These are phyloP conservation scores for Rhododendron ferrugineum DNA, from an alignment of 148 eudicot species.

Conservation along the genomic window DNA sequence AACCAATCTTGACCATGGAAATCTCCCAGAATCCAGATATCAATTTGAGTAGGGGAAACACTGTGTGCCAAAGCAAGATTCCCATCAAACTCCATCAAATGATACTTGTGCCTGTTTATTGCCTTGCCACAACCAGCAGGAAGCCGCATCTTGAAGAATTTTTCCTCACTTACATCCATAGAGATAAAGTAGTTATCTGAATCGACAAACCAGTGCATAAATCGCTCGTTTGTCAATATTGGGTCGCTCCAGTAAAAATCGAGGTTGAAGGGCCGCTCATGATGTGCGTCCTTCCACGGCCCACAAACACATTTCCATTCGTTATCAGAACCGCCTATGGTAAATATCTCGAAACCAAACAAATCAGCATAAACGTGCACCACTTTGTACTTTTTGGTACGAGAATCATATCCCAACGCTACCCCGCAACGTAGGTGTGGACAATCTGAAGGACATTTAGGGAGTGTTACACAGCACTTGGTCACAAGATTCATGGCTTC, in stretches of 20 bases:
- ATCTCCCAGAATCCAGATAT: slow-evolving; percentile 5
- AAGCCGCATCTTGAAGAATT: not conserved
- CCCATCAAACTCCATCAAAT: not conserved
- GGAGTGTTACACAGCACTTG: not conserved
- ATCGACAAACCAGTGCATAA: not conserved
- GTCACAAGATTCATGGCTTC: not conserved
- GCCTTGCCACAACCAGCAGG: not conserved
- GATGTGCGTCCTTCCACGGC: not conserved
- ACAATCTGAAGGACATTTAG: not conserved
- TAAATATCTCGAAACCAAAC: slow-evolving; percentile 5
- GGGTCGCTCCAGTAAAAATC: not conserved
- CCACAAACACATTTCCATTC: not conserved
- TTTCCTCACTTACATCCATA: not conserved
- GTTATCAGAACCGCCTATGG: not conserved
- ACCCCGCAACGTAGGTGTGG: not conserved
- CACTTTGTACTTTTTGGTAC: slow-evolving; percentile 4
- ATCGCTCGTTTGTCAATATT: not conserved
- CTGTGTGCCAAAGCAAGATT: not conserved
- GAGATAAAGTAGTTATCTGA: not conserved
- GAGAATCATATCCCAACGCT: not conserved
- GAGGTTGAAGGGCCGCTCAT: not conserved
- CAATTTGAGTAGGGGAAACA: not conserved
- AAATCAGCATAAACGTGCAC: not conserved
- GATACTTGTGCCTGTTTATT: not conserved
- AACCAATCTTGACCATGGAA: not conserved